These are phyloP conservation scores for Lactarius psammicola DNA, from an alignment of 768 basidiomycete genomes.

Conservation along the genomic window DNA sequence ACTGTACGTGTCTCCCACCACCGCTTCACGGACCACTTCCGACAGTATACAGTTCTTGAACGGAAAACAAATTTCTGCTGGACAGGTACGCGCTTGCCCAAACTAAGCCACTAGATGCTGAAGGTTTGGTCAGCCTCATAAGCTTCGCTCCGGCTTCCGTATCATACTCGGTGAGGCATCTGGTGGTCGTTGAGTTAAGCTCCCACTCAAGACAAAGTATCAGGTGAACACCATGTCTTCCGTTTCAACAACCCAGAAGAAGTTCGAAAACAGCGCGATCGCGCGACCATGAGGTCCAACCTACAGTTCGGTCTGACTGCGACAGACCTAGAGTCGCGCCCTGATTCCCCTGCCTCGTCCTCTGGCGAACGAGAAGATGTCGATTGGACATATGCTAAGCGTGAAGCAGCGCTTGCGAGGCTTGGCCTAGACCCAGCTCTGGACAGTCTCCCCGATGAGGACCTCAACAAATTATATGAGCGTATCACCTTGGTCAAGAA, in stretches of 20 bases:
- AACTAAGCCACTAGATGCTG: neutral
- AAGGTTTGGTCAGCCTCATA: slow-evolving; percentile 52
- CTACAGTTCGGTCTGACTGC: slow-evolving; percentile 64
- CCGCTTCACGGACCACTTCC: slow-evolving; percentile 14
- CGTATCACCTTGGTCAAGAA: slow-evolving; percentile 92
- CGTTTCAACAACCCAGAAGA: slow-evolving; percentile 96
- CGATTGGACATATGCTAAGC: slow-evolving; percentile 97
- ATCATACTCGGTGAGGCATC: slow-evolving; percentile 81
- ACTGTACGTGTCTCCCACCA: slow-evolving; percentile 54
- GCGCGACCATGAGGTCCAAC: slow-evolving; percentile 70
- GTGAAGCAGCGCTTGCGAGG: slow-evolving; percentile 87
- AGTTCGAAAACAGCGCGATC: slow-evolving; percentile 87
- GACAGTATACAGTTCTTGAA: slow-evolving; percentile 72
- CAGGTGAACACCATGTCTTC: slow-evolving; percentile 96
- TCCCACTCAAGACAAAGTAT: slow-evolving; percentile 9
- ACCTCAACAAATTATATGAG: slow-evolving; percentile 90
- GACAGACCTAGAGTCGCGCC: slow-evolving; percentile 72
- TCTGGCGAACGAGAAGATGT: slow-evolving; percentile 68
- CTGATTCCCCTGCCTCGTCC: slow-evolving; percentile 73
- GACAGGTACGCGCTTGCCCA: slow-evolving; percentile 53
- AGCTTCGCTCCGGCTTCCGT: slow-evolving; percentile 90
- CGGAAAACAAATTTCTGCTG: slow-evolving; percentile 79
- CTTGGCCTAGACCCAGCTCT: slow-evolving; percentile 86
- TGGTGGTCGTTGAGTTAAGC: neutral
- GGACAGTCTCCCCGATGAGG: slow-evolving; percentile 91